Evolutionary conservation across 2,329 filamentous ascomycete genomes (phyloP).

Genomic region (Emydomyces testavorans): DNA sequence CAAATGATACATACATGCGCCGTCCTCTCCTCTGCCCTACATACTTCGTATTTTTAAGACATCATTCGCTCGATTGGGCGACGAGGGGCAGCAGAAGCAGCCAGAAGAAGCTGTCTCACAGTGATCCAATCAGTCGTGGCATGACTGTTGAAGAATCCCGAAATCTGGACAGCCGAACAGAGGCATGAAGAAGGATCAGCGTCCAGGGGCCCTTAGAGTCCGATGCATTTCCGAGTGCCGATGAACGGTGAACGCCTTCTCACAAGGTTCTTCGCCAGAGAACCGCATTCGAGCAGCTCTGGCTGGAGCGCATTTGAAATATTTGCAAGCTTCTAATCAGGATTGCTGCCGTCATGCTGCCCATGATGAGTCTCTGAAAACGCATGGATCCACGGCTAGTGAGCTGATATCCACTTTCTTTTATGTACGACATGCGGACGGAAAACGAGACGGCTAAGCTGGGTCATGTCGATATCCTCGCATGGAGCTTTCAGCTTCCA

Average conservation of each 20-base stretch:
- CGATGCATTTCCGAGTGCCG: constrained; percentile 1
- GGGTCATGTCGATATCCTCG: background rate
- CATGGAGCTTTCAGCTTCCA: background rate
- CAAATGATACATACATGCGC: too few relatives aligned
- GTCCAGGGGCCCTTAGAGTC: background rate
- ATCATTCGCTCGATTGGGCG: background rate
- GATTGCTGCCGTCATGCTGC: background rate
- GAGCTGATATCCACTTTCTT: too few relatives aligned
- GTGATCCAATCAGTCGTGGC: background rate
- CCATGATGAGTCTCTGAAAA: background rate
- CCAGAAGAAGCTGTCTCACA: background rate
- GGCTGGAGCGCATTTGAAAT: background rate
- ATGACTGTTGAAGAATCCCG: background rate
- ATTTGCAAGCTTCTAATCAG: background rate
- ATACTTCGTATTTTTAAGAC: constrained; percentile 13
- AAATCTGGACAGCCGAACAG: background rate
- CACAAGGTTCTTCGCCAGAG: background rate
- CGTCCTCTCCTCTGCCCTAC: background rate
- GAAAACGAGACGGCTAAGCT: background rate
- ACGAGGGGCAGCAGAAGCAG: background rate
- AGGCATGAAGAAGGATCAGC: background rate
- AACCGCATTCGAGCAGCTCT: background rate
- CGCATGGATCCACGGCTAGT: too few relatives aligned
- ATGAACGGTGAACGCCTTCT: background rate
- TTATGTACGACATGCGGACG: background rate